phyloP scores from a whole-genome alignment of 441 rosid species.

The Populus tomentosa region DNA sequence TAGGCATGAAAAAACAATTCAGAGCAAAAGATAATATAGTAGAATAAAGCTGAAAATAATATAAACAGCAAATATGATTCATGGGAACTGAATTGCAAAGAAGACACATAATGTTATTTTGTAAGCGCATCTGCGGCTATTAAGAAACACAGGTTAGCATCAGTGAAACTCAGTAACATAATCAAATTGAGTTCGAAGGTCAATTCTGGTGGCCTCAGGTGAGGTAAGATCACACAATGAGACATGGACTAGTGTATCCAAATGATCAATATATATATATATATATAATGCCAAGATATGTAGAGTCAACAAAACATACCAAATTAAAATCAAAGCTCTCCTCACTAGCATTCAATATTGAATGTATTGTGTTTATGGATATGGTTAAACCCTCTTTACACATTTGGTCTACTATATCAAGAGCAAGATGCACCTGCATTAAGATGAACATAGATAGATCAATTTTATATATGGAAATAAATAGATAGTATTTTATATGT shows the following conservation, averaged over 20 bases:
- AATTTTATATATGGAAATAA: neutral
- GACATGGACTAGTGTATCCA: neutral
- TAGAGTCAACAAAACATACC: constrained; percentile 36
- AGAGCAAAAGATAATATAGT: constrained; percentile 5
- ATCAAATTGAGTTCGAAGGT: too few species aligned
- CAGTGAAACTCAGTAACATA: neutral
- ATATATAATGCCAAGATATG: neutral
- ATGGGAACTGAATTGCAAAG: neutral
- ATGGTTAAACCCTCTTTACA: constrained; percentile 47
- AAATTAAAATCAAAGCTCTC: constrained; percentile 55
- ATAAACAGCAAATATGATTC: neutral
- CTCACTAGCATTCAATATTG: constrained; percentile 47
- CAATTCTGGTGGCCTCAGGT: too few species aligned
- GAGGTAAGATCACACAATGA: neutral
- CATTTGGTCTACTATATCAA: constrained; percentile 63
- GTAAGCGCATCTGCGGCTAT: neutral
- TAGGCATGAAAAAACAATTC: neutral
- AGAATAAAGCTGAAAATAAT: neutral
- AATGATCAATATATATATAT: neutral
- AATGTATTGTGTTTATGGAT: constrained; percentile 41
- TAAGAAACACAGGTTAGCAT: neutral
- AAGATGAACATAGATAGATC: constrained; percentile 14
- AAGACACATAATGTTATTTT: too few species aligned
- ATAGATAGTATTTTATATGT: neutral
- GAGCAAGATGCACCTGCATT: constrained; percentile 69